Base-by-base conservation (phyloP, 805 yeast genomes). In the Ogataea nakhonphanomensis region DNA sequence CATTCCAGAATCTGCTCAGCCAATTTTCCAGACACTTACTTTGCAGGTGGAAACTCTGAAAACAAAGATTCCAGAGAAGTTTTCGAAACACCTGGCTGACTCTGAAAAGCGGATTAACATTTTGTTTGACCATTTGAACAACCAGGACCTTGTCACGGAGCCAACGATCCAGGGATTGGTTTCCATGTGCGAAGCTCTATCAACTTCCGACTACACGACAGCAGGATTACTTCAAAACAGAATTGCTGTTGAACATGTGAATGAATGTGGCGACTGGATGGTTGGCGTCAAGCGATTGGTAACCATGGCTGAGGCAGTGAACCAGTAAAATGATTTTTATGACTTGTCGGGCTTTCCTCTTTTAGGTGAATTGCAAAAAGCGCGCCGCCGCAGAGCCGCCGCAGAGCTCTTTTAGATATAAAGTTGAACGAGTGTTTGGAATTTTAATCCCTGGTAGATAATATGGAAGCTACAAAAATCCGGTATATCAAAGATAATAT, bases 231-330 rank as follows among this genome's bases (percentile, higher is more conserved):
- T 76, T 25, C 78, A 77, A 46, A 59, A 70, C 25, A 76, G 78
- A 37, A 73, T 93, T 45, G 76, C 84, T 15, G 73, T 87, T 7
- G 73, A 76, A 26, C 73, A 76, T 46, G 73, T 81, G 17, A 77
- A 74, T 17, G 95, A 90, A 61, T 78, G 84, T 48, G 96, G 95
- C 10, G 79, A 83, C 54, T 93, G 99, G 99, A 77, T 84, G 67
- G 78, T 84, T 24, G 99, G 99, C 53, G 82, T 93, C 33, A 88
- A 84, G 63, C 79, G 97, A 52, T 73, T 93, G 47, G 79, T 91
- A 46, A 83, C 82, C 47, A 86, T 93, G 75, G 78, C 71, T 11
- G 78, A 75, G 51, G 80, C 57, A 6, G 34, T 38, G 26, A 25
- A 38, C 9, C 36, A 38, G 25, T 33, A 23, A 32, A 30, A 22